phyloP scores from a whole-genome alignment of 176 grass and related monocot genomes.

The Dendrocalamus sinicus region DNA sequence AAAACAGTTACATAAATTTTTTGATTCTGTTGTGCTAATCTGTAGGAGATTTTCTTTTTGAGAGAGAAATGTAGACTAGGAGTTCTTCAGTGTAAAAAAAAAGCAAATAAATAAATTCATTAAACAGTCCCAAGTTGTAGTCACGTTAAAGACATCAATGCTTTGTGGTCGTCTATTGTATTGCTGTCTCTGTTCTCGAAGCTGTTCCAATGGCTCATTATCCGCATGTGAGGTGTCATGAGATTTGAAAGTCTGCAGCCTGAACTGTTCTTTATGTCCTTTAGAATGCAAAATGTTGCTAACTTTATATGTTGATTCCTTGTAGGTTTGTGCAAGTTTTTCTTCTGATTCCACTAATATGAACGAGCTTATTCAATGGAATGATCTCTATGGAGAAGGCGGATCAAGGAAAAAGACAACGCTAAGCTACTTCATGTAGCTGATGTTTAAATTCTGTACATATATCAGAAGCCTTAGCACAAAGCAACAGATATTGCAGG shows the following conservation, averaged over 20 bases:
- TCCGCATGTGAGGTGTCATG: not conserved
- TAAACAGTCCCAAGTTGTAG: not conserved
- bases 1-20: not conserved
- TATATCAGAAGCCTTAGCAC: constrained; percentile 23
- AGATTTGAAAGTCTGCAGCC: not conserved
- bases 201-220: not conserved
- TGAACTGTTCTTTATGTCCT: not conserved
- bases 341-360: constrained; percentile 93
- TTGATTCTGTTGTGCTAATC: not conserved
- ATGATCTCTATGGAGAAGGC: constrained; percentile 88
- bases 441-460: constrained; percentile 36
- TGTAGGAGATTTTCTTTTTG: not conserved
- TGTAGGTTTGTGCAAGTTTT: constrained; percentile 92
- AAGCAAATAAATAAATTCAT: no score
- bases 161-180: not conserved
- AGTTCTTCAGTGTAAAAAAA: no score
- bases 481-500: constrained; percentile 28
- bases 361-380: constrained; percentile 90
- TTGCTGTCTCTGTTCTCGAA: not conserved
- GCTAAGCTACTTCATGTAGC: constrained; percentile 98
- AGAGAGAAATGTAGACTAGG: not conserved
- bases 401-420: constrained; percentile 93
- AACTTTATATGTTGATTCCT: constrained; percentile 21
- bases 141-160: not conserved
- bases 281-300: constrained; percentile 21